Conservation (phyloP, 1,284 basidiomycete species). For the Ustilago loliicola region DNA sequence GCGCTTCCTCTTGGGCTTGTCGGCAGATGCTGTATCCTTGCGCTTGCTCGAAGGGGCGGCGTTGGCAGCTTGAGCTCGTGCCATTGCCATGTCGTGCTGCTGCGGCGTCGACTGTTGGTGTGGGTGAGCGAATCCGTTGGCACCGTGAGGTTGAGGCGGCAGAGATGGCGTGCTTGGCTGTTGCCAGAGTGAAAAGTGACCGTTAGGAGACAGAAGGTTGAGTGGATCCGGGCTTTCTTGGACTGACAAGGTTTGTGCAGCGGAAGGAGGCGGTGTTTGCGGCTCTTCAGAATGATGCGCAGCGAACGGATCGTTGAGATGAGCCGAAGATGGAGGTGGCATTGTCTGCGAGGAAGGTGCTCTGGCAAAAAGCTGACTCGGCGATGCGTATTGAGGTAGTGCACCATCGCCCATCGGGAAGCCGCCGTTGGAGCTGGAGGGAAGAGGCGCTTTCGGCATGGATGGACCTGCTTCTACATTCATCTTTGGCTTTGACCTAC, state of each 20-base stretch:
- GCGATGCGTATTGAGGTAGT: constrained; percentile 33
- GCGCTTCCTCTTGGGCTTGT: constrained; percentile 35
- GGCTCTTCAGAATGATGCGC: constrained; percentile 26
- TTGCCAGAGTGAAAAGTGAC: constrained; percentile 39
- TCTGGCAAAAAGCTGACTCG: constrained; percentile 31
- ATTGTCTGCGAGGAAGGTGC: constrained; percentile 7
- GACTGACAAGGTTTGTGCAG: constrained; percentile 11
- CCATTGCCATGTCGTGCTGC: constrained; percentile 16
- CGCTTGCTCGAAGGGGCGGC: constrained; percentile 20
- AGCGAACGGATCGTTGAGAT: constrained; percentile 6
- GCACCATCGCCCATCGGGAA: background rate
- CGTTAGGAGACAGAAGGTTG: constrained; percentile 45
- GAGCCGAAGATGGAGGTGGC: constrained; percentile 23
- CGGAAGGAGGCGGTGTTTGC: constrained; percentile 29
- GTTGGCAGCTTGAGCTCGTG: constrained; percentile 6
- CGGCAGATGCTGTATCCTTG: constrained; percentile 22
- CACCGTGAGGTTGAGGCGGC: constrained; percentile 9
- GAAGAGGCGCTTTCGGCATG: background rate
- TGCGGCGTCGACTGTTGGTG: constrained; percentile 3
- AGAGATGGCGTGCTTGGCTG: constrained; percentile 8
- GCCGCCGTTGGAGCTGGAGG: background rate
- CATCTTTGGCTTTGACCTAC: constrained; percentile 11
- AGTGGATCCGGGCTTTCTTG: constrained; percentile 56
- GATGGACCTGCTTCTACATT: background rate
- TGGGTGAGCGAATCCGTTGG: constrained; percentile 8